Evolutionary conservation across 2,329 filamentous ascomycete species (phyloP), one percentile per base, ranked within the genome.

Genomic region (Ascochyta lentis): DNA sequence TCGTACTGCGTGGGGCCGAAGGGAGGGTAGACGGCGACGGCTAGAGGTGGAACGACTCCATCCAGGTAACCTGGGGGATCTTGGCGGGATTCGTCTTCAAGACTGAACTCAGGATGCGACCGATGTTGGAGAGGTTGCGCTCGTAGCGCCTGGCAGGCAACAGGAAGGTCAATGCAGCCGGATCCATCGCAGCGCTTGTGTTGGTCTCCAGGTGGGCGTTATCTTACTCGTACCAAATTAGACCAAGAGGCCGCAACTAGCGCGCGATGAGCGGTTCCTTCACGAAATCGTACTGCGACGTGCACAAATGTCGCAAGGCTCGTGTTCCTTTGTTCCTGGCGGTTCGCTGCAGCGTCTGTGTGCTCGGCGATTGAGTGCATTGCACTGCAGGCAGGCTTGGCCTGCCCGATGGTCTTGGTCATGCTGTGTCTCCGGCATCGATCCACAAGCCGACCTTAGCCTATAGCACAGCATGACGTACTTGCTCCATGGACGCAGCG

Each of bases 21-120:
- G 23, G 29, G 31, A 42, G 29, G 37, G 31, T 40, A 31, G 37
- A 29, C 26, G 27, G 45, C 49, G 49, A 50, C 35, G 43, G 47
- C 59, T 52, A 68, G 59, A 68, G 60, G 64, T 61, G 65, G 65
- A 59, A 60, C 37, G 56, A 54, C 44, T 58, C 49, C 40, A 13
- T 24, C 57, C 58, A 56, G 42, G 31, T 19, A 23, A 13, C 13
- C 26, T 37, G 23, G 40, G 7, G 26, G 38, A 33, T 6, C 2
- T 33, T 26, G 22, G 24, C 48, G 22, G 38, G 8, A 6, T n/a
- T 47, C 39, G 31, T 23, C 34, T 31, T 42, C 38, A 34, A 42
- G 35, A 19, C 34, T 29, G 40, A 54, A 24, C 34, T 40, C 24
- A 39, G 31, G 15, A 29, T 33, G 37, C 19, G 9, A 34, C 26